phyloP scores from a whole-genome alignment of 768 basidiomycete genomes.

The Trametes cinnabarina region DNA sequence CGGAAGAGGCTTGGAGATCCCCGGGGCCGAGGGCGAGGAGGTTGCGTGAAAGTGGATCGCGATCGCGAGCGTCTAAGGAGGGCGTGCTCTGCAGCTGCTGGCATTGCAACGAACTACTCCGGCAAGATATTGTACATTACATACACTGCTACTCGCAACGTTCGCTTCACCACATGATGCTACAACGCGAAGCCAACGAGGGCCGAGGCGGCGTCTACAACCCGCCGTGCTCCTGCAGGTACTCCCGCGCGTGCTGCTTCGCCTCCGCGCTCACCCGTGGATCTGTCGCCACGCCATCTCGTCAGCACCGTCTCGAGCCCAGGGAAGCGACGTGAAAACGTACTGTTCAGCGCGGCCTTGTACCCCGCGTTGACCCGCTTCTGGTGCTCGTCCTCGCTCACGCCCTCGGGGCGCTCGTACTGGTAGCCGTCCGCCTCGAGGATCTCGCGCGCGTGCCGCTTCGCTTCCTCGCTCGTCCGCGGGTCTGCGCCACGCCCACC shows the following conservation, averaged over 20 bases:
- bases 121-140: background rate
- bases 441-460: slow-evolving; percentile 53
- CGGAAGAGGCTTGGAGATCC: too few relatives aligned
- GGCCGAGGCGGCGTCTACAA: slow-evolving; percentile 1
- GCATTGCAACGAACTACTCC: background rate
- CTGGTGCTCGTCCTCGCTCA: slow-evolving; percentile 39
- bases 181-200: background rate
- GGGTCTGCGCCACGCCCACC: slow-evolving; percentile 36
- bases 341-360: slow-evolving; percentile 54
- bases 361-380: slow-evolving; percentile 53
- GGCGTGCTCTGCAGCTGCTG: too few relatives aligned
- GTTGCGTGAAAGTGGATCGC: slow-evolving; percentile 6
- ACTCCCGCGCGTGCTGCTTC: slow-evolving; percentile 47
- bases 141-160: too few relatives aligned
- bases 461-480: slow-evolving; percentile 46
- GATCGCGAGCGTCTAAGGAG: background rate
- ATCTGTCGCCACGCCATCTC: slow-evolving; percentile 31
- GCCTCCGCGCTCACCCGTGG: slow-evolving; percentile 47
- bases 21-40: background rate
- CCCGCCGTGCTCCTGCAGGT: slow-evolving; percentile 33
- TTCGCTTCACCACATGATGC: too few relatives aligned
- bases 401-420: slow-evolving; percentile 29
- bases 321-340: slow-evolving; percentile 11
- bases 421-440: slow-evolving; percentile 44
- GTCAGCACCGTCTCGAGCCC: background rate